Conservation (phyloP, 1,139 yeast species). For the Yamadazyma pseudoaaseri region DNA sequence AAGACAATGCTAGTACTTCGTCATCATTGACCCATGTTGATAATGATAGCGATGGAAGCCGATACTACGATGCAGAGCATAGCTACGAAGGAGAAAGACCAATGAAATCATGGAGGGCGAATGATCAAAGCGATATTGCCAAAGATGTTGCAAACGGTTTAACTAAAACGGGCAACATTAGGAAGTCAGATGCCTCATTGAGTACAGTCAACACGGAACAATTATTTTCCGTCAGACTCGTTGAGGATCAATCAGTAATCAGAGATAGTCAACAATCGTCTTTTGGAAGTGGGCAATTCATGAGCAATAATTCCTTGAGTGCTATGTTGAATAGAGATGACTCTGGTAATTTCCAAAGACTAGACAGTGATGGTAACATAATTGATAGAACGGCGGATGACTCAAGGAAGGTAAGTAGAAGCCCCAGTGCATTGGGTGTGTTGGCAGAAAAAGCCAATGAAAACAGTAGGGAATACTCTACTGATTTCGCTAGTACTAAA, state of each 20-base stretch:
- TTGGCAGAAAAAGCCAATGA: conserved; percentile 30
- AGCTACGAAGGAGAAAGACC: conserved; percentile 31
- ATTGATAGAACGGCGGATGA: conserved; percentile 22
- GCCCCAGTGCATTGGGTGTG: conserved; percentile 29
- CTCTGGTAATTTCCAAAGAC: conserved; percentile 47
- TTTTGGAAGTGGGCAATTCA: conserved; percentile 25
- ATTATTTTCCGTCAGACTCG: conserved; percentile 74
- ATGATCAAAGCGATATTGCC: conserved; percentile 30
- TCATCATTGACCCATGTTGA: conserved; percentile 30
- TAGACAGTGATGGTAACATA: conserved; percentile 57
- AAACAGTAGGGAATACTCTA: conserved; percentile 21
- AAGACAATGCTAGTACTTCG: conserved; percentile 26
- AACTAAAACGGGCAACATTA: conserved; percentile 20
- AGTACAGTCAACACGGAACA: conserved; percentile 89
- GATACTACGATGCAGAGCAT: conserved; percentile 28
- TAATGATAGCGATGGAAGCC: conserved; percentile 15
- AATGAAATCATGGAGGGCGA: conserved; percentile 75
- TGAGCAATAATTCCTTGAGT: conserved; percentile 31
- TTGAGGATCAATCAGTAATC: conserved; percentile 51
- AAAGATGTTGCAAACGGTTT: conserved; percentile 13
- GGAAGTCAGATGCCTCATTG: conserved; percentile 63
- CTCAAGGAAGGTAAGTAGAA: conserved; percentile 20
- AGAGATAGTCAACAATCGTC: conserved; percentile 40
- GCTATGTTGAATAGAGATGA: conserved; percentile 32
- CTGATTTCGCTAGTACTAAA: conserved; percentile 11